Conservation (phyloP, 148 eudicot species). For the Pouteria glomerata region DNA sequence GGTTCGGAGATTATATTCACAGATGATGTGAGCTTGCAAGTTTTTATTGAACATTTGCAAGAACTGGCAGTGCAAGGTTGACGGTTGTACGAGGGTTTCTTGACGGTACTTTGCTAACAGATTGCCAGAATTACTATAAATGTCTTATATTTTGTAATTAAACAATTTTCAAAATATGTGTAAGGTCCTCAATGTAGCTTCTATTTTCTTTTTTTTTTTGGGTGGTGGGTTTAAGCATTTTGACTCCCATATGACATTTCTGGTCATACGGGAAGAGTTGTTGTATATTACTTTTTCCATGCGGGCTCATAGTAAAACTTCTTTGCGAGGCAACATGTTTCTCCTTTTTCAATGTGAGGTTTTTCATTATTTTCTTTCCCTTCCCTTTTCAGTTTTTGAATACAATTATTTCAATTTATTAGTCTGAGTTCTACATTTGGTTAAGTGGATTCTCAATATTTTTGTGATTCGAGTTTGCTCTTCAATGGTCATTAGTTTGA, state of each 20-base stretch:
- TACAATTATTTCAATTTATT: background rate
- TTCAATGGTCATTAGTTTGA: too few species aligned
- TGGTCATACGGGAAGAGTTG: background rate
- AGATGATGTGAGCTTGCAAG: constrained; percentile 92
- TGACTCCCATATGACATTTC: too few species aligned
- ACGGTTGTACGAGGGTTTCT: constrained; percentile 13
- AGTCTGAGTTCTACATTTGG: background rate
- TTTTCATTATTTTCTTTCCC: too few species aligned
- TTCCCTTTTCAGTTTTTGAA: background rate
- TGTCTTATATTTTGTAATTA: too few species aligned
- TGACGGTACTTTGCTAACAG: too few species aligned
- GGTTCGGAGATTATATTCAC: constrained; percentile 79
- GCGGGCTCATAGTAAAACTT: background rate
- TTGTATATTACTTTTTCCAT: background rate
- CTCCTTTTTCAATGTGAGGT: background rate
- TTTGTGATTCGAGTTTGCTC: background rate
- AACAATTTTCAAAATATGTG: too few species aligned
- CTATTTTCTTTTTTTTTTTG: too few species aligned
- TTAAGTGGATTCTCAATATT: background rate
- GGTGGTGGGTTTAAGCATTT: too few species aligned
- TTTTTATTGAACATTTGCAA: constrained; percentile 84
- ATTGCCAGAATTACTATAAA: too few species aligned
- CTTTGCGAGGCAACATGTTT: background rate
- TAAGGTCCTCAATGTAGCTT: too few species aligned
- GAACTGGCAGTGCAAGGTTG: constrained; percentile 82